These are phyloP conservation scores for Kwoniella heveanensis DNA, from an alignment of 768 basidiomycete species.

Conservation along the genomic window DNA sequence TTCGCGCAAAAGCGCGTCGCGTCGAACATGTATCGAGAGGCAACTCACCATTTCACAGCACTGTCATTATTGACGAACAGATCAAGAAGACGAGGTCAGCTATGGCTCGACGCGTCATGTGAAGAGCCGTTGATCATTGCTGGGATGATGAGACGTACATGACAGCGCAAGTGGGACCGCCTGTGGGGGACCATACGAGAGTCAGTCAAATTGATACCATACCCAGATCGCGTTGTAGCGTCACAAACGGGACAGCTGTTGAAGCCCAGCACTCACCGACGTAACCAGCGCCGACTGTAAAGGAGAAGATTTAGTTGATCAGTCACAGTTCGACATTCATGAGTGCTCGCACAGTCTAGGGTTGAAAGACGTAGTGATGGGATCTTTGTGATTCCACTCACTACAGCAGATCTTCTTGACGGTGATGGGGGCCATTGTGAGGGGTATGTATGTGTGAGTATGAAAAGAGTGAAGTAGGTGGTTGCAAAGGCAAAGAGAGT, in stretches of 20 bases:
- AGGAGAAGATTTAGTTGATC: background rate
- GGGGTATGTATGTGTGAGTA: slow-evolving; percentile 3
- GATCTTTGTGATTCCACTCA: slow-evolving; percentile 58
- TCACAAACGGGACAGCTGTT: too few relatives aligned
- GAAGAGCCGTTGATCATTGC: slow-evolving; percentile 1
- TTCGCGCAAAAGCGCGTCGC: background rate
- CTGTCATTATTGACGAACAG: slow-evolving; percentile 21
- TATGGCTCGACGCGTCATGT: slow-evolving; percentile 9
- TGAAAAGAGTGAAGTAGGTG: slow-evolving; percentile 5
- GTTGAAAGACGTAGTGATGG: too few relatives aligned
- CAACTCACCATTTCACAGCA: slow-evolving; percentile 71
- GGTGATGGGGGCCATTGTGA: slow-evolving; percentile 58
- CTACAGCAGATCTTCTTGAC: slow-evolving; percentile 87
- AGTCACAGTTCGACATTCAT: background rate
- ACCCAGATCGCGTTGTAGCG: too few relatives aligned
- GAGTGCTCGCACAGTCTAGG: background rate
- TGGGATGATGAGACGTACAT: slow-evolving; percentile 58
- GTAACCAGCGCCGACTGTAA: slow-evolving; percentile 63
- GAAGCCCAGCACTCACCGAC: slow-evolving; percentile 82
- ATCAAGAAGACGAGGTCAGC: background rate
- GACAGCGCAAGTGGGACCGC: slow-evolving; percentile 93
- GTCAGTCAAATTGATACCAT: too few relatives aligned
- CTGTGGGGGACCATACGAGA: slow-evolving; percentile 57
- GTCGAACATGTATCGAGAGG: background rate
- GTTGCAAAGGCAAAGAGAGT: background rate